Conservation (phyloP, 176 grass and related monocot genomes). For the Musa troglodytarum region DNA sequence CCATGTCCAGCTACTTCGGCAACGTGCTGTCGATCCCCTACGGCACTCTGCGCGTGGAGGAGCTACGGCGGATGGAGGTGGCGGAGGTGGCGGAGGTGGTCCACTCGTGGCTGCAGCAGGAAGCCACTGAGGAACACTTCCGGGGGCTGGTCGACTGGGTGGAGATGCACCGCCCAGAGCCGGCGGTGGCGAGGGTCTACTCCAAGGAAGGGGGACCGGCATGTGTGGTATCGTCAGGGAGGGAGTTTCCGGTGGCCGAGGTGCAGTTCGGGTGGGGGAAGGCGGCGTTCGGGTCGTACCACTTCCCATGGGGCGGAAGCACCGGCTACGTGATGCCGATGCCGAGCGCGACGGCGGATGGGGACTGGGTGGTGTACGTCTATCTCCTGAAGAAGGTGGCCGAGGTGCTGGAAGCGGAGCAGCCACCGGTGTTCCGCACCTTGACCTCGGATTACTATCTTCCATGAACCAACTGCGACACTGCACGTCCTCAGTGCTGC, state of each 20-base stretch:
- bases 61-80: constrained; percentile 23
- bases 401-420: constrained; percentile 38
- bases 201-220: constrained; percentile 1
- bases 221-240: constrained; percentile 54
- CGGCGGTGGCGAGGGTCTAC: constrained; percentile 33
- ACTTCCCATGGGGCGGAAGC: constrained; percentile 41
- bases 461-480: background rate
- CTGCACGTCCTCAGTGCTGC: no score
- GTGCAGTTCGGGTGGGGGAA: constrained; percentile 47
- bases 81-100: constrained; percentile 42
- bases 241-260: constrained; percentile 31
- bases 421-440: constrained; percentile 33
- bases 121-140: constrained; percentile 45
- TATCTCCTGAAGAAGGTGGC: constrained; percentile 30
- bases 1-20: constrained; percentile 53
- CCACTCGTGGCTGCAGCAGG: constrained; percentile 39
- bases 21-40: constrained; percentile 63
- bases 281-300: constrained; percentile 52
- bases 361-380: constrained; percentile 63
- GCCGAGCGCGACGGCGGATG: constrained; percentile 32
- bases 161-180: constrained; percentile 37
- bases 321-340: constrained; percentile 69
- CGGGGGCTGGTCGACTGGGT: constrained; percentile 44
- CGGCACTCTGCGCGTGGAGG: constrained; percentile 15
- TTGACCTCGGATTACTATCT: constrained; percentile 41